Percentiles rank a stretch among this genome's conserved stretches.
These are phyloP conservation scores for Xylaria sp. DNA, from an alignment of 2,329 filamentous ascomycete genomes.

Conservation along the genomic window DNA sequence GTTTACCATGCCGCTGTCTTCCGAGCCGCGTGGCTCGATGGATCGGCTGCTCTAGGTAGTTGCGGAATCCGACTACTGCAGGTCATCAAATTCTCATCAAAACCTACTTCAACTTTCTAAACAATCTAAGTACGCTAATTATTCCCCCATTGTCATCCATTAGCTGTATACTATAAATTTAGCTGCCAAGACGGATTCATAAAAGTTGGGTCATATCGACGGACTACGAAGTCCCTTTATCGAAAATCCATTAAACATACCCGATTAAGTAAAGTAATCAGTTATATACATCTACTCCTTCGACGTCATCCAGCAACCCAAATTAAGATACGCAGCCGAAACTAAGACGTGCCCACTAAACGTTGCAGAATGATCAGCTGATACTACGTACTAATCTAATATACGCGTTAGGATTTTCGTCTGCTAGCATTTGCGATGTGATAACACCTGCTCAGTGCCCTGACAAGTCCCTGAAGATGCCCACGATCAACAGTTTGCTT, in stretches of 20 bases:
- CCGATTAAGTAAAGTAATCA: slow-evolving; percentile 20
- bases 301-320: slow-evolving; percentile 13
- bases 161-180: background rate
- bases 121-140: background rate
- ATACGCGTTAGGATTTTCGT: background rate
- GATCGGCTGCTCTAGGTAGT: slow-evolving; percentile 9
- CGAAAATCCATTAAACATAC: background rate
- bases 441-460: background rate
- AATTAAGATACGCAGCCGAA: slow-evolving; percentile 19
- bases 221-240: background rate
- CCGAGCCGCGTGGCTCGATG: slow-evolving; percentile 10
- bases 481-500: slow-evolving; percentile 14
- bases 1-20: slow-evolving; percentile 18
- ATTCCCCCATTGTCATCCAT: background rate
- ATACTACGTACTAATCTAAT: background rate
- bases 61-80: slow-evolving; percentile 34
- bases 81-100: slow-evolving; percentile 19
- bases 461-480: slow-evolving; percentile 9
- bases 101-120: background rate
- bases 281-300: background rate
- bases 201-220: background rate
- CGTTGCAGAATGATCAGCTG: slow-evolving; percentile 16
- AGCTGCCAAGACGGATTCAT: slow-evolving; percentile 4
- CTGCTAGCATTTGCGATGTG: slow-evolving; percentile 8
- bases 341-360: slow-evolving; percentile 12